Evolutionary conservation across 208 protist species (phyloP).

Genomic region (Leishmania amazonensis): DNA sequence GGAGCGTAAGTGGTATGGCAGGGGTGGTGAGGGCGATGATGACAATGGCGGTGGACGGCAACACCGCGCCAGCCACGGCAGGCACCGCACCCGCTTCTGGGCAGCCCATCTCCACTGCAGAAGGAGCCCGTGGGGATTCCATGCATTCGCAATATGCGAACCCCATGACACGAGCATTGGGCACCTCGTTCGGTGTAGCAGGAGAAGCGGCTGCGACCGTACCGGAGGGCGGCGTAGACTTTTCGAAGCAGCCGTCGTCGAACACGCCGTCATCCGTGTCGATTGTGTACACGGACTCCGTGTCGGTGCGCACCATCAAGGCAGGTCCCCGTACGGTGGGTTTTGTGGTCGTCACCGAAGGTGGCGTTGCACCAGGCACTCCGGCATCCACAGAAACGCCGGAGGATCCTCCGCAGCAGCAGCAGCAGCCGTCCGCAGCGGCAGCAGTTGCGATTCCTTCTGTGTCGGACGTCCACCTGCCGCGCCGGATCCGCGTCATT

Average conservation of each 20-base stretch:
- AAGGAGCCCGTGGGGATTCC: not conserved
- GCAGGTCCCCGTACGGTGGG: not conserved
- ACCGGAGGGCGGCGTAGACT: not conserved
- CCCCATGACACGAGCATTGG: constrained; percentile 6
- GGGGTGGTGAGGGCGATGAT: not conserved
- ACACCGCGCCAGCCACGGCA: not conserved
- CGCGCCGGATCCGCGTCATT: not conserved
- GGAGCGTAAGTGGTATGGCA: not conserved
- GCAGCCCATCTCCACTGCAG: not conserved
- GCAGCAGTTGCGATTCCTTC: not conserved
- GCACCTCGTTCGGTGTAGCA: not conserved
- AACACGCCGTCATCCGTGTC: not conserved
- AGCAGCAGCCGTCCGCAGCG: not conserved
- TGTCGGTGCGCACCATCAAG: constrained; percentile 3
- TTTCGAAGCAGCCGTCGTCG: not conserved
- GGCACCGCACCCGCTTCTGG: not conserved
- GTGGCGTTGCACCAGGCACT: not conserved
- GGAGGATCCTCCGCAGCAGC: not conserved
- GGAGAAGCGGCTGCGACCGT: not conserved
- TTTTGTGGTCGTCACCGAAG: not conserved
- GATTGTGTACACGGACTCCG: constrained; percentile 11
- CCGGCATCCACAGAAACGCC: not conserved
- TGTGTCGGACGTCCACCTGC: not conserved
- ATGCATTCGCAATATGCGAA: not conserved
- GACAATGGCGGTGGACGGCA: not conserved